Base-by-base conservation (phyloP, 331 rosid genomes). In the Quercus tomentella region DNA sequence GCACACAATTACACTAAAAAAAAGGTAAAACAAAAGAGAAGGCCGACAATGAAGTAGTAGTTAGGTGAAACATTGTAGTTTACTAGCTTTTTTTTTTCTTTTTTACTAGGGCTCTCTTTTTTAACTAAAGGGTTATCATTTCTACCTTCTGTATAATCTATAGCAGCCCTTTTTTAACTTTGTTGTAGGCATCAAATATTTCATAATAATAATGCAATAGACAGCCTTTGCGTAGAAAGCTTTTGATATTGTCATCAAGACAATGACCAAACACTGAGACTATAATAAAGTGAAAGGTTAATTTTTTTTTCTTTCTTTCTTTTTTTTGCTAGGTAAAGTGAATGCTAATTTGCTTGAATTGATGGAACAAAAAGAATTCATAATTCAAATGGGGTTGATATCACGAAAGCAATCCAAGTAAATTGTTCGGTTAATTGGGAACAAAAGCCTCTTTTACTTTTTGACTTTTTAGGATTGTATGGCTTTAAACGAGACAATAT, bases 401-500 rank as follows among this genome's bases (percentile, higher is more conserved):
- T 72, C 73, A 77, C 41, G 33, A 71, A 75, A 75, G 81, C 69
- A 78, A 70, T 73, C 81, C 52, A 86, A 78, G 85, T 79, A 84
- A 77, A 57, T 73, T 92, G 97, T 87, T 87, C 77, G 90, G 83
- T 86, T 87, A 81, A 82, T 62, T 70, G 91, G 94, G 83, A 86
- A 80, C 97, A 88, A 56, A 16, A 52, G 52, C 58, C 57, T 73
- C 77, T 89, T 84, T 81, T 77, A 69, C 86, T 84, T 91, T 83
- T 86, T 82, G 89, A 89, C 91, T 89, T 91, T 89, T 63, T 31
- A 31, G 52, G 74, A 69, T 82, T 89, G 86, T 80, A 80, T 81
- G 83, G 79, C 85, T 35, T 72, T 79, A 17, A 43, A 51, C 87
- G 89, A 70, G 90, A 92, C 94, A 78, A 41, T 41, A 41, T 56